Evolutionary conservation across 805 yeast species (phyloP).

Genomic region (Metschnikowia amazonensis): DNA sequence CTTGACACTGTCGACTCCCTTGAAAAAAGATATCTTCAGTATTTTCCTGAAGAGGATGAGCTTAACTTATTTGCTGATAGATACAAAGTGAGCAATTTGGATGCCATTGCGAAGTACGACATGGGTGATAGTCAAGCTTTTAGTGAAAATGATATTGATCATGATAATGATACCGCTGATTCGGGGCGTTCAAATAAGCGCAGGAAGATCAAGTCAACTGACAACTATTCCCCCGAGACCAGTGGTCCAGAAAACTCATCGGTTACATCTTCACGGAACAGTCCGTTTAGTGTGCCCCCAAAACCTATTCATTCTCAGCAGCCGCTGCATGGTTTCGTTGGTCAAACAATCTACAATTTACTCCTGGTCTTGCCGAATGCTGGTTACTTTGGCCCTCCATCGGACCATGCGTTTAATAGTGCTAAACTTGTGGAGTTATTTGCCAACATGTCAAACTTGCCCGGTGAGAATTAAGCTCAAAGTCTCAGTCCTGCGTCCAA

Average conservation of each 20-base stretch:
- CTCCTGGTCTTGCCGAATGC: conserved; percentile 60
- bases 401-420: conserved; percentile 52
- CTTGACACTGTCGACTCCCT: conserved; percentile 61
- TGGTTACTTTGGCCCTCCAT: conserved; percentile 45
- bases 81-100: conserved; percentile 33
- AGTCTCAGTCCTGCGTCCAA: neutral
- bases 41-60: conserved; percentile 59
- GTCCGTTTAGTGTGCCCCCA: conserved; percentile 3
- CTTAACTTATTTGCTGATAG: conserved; percentile 36
- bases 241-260: conserved; percentile 1
- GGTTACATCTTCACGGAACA: neutral
- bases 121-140: conserved; percentile 21
- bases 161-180: conserved; percentile 13
- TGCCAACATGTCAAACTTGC: conserved; percentile 27
- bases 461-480: conserved; percentile 9
- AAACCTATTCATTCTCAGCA: conserved; percentile 8
- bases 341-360: conserved; percentile 38
- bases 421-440: conserved; percentile 46
- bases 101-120: conserved; percentile 38
- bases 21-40: conserved; percentile 60
- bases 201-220: conserved; percentile 4
- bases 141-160: conserved; percentile 12
- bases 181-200: conserved; percentile 9
- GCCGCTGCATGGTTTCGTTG: conserved; percentile 27
- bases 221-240: conserved; percentile 10